Conservation (phyloP, 78 protist genomes). For the Dictyostelium discoideum region DNA sequence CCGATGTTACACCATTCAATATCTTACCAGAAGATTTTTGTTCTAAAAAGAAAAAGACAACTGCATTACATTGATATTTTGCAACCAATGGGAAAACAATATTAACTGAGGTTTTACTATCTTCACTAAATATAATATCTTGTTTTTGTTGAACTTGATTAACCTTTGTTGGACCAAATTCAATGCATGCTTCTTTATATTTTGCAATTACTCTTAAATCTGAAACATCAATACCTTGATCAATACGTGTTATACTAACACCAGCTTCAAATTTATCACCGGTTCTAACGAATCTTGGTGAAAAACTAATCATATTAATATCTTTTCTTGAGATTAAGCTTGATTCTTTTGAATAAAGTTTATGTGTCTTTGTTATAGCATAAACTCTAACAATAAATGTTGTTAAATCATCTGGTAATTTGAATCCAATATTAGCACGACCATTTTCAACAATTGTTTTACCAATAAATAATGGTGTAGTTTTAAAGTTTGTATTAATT, state of each 20-base stretch:
- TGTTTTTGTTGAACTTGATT: background rate
- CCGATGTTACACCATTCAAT: background rate
- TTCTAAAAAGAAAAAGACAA: conserved; percentile 15
- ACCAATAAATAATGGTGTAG: conserved; percentile 51
- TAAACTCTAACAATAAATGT: conserved; percentile 37
- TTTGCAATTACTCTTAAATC: background rate
- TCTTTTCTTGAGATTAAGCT: conserved; percentile 30
- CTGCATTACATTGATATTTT: background rate
- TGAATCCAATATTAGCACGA: background rate
- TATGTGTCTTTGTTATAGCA: background rate
- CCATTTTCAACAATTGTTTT: conserved; percentile 21
- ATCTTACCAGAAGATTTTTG: background rate
- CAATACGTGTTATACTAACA: conserved; percentile 12
- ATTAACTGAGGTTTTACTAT: background rate
- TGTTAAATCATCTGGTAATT: conserved; percentile 61
- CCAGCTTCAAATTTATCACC: conserved; percentile 60
- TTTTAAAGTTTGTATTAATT: conserved; percentile 13
- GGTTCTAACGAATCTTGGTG: conserved; percentile 63
- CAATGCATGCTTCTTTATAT: background rate
- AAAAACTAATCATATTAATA: conserved; percentile 11
- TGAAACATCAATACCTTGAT: background rate
- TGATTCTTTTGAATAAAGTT: background rate
- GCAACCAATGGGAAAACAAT: conserved; percentile 6
- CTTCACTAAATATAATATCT: background rate
- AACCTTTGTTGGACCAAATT: background rate